Base-by-base conservation (phyloP, 1,284 basidiomycete species). In the Calocybe gambosa region DNA sequence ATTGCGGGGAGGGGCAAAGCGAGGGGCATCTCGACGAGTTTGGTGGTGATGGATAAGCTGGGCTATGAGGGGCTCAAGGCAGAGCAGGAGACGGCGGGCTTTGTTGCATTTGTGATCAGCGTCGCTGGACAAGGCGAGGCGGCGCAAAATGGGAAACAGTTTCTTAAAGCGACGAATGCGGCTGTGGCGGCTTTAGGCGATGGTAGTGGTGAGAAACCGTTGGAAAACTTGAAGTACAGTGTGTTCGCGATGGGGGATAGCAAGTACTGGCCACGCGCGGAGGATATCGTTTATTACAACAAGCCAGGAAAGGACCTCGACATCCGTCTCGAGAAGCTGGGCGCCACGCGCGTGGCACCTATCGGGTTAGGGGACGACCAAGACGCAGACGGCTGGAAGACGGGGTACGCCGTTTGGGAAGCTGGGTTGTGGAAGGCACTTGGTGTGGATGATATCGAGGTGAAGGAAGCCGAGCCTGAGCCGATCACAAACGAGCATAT, bases 401-500 rank as follows among this genome's bases (percentile, higher is more conserved):
- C 96, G 0, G 96, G 94, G 8, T 99, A 98, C 78, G 95, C 92
- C 68, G 58, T 78, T 20, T 99, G 94, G 92, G 95, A 99, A 67
- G 85, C 92, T 29, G 70, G 78, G 47, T 59, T 99, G 33, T 99
- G 95, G 96, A 94, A 96, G 69, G 85, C 85, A 1, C 75, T 99
- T 31, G 93, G 95, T 45, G 93, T 99, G 46, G 95, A 96, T 67
- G 74, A 73, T 13, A 74, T 99, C 47, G 89, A 96, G 64, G 82
- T 98, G 25, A 81, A 73, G 31, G 96, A 99, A 69, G 87, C 85
- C 15, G 93, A 98, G 65, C 93, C 94, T 1, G 94, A 98, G 62
- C 83, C 91, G 1, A 95, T 99, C 68, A 98, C 94, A 51, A 98
- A 99, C 73, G 95, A 99, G 71, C 93, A 99, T 70, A 98, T 99